phyloP scores from a whole-genome alignment of 2,329 filamentous ascomycete species.

The Cladobotryum mycophilum region DNA sequence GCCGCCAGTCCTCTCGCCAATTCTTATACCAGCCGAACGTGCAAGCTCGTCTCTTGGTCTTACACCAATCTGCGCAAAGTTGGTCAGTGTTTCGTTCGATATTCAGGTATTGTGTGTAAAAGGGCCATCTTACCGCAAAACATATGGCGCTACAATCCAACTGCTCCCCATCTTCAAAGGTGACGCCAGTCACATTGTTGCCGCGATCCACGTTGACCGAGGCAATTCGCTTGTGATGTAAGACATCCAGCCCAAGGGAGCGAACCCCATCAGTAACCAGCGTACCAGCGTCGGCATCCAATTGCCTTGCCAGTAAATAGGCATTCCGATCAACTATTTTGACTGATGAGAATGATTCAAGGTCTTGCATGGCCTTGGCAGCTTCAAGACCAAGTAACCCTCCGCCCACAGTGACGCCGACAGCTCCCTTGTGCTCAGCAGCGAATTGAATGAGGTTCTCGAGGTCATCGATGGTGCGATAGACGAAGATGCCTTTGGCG shows the following conservation, averaged over 20 bases:
- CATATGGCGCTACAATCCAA: conserved; percentile 77
- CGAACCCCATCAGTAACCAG: conserved; percentile 79
- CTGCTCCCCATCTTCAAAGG: conserved; percentile 73
- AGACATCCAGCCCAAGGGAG: conserved; percentile 70
- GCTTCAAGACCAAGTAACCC: conserved; percentile 65
- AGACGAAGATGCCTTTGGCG: conserved; percentile 80
- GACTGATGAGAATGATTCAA: conserved; percentile 42
- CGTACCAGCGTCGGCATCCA: conserved; percentile 72
- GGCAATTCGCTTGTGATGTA: conserved; percentile 69
- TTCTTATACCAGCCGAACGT: conserved; percentile 60
- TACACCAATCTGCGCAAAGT: conserved; percentile 57
- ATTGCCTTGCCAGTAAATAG: conserved; percentile 77
- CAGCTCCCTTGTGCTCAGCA: conserved; percentile 56
- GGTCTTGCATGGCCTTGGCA: conserved; percentile 9
- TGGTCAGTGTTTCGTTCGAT: no score
- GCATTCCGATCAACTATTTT: conserved; percentile 74
- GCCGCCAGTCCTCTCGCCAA: conserved; percentile 67
- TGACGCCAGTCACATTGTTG: conserved; percentile 65
- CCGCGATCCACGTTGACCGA: conserved; percentile 61
- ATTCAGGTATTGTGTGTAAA: no score
- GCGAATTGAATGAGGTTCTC: conserved; percentile 71
- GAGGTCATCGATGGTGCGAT: conserved; percentile 78
- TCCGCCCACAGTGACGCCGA: conserved; percentile 74
- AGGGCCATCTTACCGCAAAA: conserved; percentile 50
- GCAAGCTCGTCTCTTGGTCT: conserved; percentile 75